Percentiles rank a stretch among this genome's conserved stretches.
Evolutionary conservation across 2,329 filamentous ascomycete species (phyloP).

Genomic region (Colletotrichum noveboracense): DNA sequence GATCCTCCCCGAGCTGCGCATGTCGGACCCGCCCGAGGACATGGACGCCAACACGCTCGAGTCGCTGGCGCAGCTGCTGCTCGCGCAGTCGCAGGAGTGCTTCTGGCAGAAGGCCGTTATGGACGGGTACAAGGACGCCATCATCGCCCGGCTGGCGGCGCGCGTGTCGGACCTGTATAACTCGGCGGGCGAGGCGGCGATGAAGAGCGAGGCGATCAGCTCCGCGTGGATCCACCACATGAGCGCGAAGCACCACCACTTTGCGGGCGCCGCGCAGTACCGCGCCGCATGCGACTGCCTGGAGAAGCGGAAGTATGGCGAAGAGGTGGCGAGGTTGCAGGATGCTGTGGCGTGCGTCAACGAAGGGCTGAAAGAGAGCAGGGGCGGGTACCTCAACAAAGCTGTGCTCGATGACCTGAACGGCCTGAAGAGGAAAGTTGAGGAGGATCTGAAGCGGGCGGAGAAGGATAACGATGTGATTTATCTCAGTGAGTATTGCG

Average conservation of each 20-base stretch:
- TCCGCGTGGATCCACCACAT: conserved; percentile 98
- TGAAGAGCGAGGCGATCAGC: conserved; percentile 88
- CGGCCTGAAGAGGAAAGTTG: conserved; percentile 79
- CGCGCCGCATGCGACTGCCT: conserved; percentile 88
- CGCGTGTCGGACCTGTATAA: conserved; percentile 91
- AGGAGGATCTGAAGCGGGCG: conserved; percentile 87
- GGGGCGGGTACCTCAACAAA: conserved; percentile 77
- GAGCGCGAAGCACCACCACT: conserved; percentile 96
- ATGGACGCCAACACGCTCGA: conserved; percentile 92
- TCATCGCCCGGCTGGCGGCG: conserved; percentile 89
- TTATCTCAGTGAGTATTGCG: conserved; percentile 69
- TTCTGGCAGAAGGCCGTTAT: conserved; percentile 98
- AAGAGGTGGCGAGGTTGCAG: conserved; percentile 86
- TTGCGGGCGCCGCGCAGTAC: conserved; percentile 94
- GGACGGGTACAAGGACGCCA: conserved; percentile 89
- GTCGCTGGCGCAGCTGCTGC: conserved; percentile 79
- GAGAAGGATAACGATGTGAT: conserved; percentile 98
- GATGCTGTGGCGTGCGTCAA: conserved; percentile 85
- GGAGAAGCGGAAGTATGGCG: conserved; percentile 93
- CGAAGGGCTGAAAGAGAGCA: conserved; percentile 84
- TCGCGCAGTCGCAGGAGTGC: conserved; percentile 95
- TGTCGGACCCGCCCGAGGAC: conserved; percentile 85
- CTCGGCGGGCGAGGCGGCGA: conserved; percentile 80
- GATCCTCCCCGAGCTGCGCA: conserved; percentile 82
- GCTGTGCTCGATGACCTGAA: conserved; percentile 82